Conservation (phyloP, 352 stramenopile genomes). For the Globisporangium carolinianum region DNA sequence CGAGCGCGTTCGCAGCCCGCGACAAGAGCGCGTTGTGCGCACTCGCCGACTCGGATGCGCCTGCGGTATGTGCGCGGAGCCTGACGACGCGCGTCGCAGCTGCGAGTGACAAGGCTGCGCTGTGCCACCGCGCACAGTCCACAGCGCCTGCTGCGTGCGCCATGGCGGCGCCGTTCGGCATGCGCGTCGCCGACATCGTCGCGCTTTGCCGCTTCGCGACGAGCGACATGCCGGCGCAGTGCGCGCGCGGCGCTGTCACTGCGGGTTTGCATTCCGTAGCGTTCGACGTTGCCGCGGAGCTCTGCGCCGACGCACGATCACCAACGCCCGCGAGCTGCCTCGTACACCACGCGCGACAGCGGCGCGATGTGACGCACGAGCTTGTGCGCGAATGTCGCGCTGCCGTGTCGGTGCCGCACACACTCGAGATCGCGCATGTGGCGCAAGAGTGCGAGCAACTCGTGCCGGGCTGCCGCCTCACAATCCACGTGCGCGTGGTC, state of each 20-base stretch:
- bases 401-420: conserved; percentile 16
- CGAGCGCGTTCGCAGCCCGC: conserved; percentile 24
- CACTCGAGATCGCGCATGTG: conserved; percentile 37
- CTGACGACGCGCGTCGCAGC: conserved; percentile 15
- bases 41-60: conserved; percentile 24
- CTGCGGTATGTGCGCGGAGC: conserved; percentile 26
- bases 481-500: conserved; percentile 29
- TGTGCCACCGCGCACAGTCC: conserved; percentile 27
- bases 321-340: conserved; percentile 40
- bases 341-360: conserved; percentile 23
- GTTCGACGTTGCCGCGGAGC: conserved; percentile 21
- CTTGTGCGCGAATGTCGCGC: conserved; percentile 28
- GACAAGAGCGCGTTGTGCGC: conserved; percentile 35
- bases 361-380: conserved; percentile 7
- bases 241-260: conserved; percentile 26
- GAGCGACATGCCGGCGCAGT: conserved; percentile 25
- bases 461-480: conserved; percentile 31
- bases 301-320: conserved; percentile 25
- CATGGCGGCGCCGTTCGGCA: conserved; percentile 33
- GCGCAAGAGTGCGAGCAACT: conserved; percentile 42
- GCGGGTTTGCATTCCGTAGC: conserved; percentile 11
- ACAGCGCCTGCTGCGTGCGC: conserved; percentile 25
- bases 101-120: conserved; percentile 12
- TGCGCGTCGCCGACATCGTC: conserved; percentile 25
- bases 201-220: conserved; percentile 27